Percentiles rank a stretch among this genome's conserved stretches.
Evolutionary conservation across 192 early-diverging fungal genomes (phyloP).

Genomic region (Umbelopsis ramanniana): DNA sequence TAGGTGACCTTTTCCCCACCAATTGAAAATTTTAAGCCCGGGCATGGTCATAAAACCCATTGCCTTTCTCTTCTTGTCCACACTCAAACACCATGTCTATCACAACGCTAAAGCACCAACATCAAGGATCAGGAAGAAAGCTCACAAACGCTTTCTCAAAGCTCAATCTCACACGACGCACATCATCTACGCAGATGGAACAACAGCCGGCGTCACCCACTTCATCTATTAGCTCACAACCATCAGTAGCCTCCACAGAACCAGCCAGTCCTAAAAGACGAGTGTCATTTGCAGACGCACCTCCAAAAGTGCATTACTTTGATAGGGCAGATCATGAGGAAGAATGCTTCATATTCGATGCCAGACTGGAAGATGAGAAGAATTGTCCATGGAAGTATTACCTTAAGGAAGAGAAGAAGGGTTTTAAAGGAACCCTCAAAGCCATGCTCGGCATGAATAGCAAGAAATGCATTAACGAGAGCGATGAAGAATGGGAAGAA

Average conservation of each 20-base stretch:
- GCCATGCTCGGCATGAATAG: not conserved
- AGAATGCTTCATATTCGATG: slow-evolving; percentile 12
- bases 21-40: not conserved
- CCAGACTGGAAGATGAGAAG: not conserved
- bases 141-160: not conserved
- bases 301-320: slow-evolving; percentile 15
- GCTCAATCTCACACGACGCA: not conserved
- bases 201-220: not conserved
- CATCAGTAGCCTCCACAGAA: not conserved
- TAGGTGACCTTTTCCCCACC: not conserved
- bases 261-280: not conserved
- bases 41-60: not conserved
- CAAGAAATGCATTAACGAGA: slow-evolving; percentile 4
- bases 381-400: slow-evolving; percentile 20
- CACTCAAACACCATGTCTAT: slow-evolving; percentile 2
- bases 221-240: not conserved
- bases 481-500: slow-evolving; percentile 12
- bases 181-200: not conserved
- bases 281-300: slow-evolving; percentile 4
- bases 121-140: not conserved
- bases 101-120: not conserved
- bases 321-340: slow-evolving; percentile 4
- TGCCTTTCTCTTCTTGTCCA: not conserved
- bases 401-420: slow-evolving; percentile 3
- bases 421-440: slow-evolving; percentile 9